Percentiles rank a stretch among this genome's conserved stretches.
Evolutionary conservation across 768 basidiomycete species (phyloP).

Genomic region (Coprinopsis marcescibilis): DNA sequence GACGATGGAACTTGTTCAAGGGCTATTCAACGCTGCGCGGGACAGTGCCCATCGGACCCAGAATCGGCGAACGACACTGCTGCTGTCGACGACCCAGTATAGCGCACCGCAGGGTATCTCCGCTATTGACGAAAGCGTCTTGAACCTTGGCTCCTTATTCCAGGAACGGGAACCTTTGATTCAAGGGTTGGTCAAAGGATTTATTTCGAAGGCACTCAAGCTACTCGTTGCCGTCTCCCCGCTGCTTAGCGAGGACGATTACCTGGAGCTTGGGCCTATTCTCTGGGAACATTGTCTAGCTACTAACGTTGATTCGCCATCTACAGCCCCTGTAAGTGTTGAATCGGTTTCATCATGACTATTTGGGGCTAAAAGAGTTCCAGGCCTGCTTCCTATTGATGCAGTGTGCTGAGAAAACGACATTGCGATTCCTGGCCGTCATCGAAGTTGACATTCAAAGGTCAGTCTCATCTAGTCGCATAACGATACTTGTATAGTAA

Average conservation of each 20-base stretch:
- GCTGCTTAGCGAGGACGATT: conserved; percentile 44
- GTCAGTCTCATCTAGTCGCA: conserved; percentile 26
- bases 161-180: conserved; percentile 33
- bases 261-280: conserved; percentile 42
- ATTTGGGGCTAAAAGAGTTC: not conserved
- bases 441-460: conserved; percentile 54
- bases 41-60: conserved; percentile 37
- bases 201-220: conserved; percentile 43
- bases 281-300: conserved; percentile 54
- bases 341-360: not conserved
- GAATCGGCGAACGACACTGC: conserved; percentile 23
- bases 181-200: conserved; percentile 39
- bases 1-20: conserved; percentile 38
- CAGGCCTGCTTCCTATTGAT: conserved; percentile 63
- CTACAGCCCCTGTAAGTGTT: conserved; percentile 46
- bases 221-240: conserved; percentile 61
- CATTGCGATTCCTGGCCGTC: conserved; percentile 39
- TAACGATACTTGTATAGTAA: not conserved
- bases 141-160: conserved; percentile 32
- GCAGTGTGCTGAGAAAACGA: conserved; percentile 65
- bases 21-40: conserved; percentile 46
- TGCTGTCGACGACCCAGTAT: conserved; percentile 3
- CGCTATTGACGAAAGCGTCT: not conserved
- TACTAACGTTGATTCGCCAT: conserved; percentile 31
- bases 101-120: conserved; percentile 13